Conservation (phyloP, 768 basidiomycete genomes). For the Boletus tomentosulus region DNA sequence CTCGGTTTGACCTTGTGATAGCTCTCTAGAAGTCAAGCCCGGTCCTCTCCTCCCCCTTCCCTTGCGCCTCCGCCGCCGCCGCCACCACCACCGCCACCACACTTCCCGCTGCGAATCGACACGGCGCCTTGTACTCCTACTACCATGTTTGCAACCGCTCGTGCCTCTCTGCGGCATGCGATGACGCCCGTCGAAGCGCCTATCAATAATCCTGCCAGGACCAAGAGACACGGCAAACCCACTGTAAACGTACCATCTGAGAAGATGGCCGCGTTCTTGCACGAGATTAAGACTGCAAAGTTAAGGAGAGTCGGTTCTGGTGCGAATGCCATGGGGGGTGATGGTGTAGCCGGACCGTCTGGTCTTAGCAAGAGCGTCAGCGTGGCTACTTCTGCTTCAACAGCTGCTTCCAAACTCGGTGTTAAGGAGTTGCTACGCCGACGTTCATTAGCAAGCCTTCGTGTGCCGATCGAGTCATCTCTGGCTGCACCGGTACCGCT, state of each 20-base stretch:
- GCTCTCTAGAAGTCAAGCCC: slow-evolving; percentile 42
- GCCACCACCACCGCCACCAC: slow-evolving; percentile 40
- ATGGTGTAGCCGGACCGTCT: slow-evolving; percentile 24
- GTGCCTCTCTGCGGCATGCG: slow-evolving; percentile 60
- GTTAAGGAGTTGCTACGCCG: slow-evolving; percentile 22
- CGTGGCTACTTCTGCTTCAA: slow-evolving; percentile 3
- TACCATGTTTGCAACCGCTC: slow-evolving; percentile 51
- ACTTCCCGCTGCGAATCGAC: slow-evolving; percentile 31
- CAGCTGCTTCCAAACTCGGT: slow-evolving; percentile 7
- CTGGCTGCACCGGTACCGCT: slow-evolving; percentile 19
- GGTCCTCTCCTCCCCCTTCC: slow-evolving; percentile 8
- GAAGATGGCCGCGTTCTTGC: slow-evolving; percentile 80
- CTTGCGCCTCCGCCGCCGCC: slow-evolving; percentile 40
- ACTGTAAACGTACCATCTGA: slow-evolving; percentile 72
- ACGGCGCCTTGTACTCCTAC: slow-evolving; percentile 28
- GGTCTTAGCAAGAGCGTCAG: slow-evolving; percentile 30
- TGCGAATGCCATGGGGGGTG: slow-evolving; percentile 13
- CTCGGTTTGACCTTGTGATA: slow-evolving; percentile 20
- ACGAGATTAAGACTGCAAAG: slow-evolving; percentile 73
- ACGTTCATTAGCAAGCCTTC: slow-evolving; percentile 25
- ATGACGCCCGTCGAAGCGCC: slow-evolving; percentile 58
- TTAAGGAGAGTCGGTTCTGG: slow-evolving; percentile 52
- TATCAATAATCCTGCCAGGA: slow-evolving; percentile 45
- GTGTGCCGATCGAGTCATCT: slow-evolving; percentile 21
- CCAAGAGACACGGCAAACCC: slow-evolving; percentile 52